Conservation (phyloP, 2,329 filamentous ascomycete genomes). For the Ceratocystiopsis sp. region DNA sequence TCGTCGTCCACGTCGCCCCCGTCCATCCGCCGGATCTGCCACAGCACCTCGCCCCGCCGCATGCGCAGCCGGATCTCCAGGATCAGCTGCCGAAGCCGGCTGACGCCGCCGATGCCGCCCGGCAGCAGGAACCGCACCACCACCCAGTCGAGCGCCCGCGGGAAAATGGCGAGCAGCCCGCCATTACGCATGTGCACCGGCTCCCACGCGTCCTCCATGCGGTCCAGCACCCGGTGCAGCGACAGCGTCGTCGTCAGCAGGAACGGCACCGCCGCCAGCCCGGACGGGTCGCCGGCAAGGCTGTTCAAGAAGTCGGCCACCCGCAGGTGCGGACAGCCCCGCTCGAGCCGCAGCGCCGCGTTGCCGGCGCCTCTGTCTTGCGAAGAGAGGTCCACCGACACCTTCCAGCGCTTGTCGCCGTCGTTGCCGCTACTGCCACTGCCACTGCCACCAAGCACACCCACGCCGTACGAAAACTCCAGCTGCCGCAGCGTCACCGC, state of each 20-base stretch:
- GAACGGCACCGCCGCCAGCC: slow-evolving; percentile 33
- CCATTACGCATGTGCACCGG: slow-evolving; percentile 23
- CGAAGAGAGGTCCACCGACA: slow-evolving; percentile 35
- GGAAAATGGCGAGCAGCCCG: slow-evolving; percentile 32
- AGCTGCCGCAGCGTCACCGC: slow-evolving; percentile 45
- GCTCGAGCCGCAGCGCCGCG: slow-evolving; percentile 37
- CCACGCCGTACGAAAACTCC: slow-evolving; percentile 46
- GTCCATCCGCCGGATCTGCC: slow-evolving; percentile 28
- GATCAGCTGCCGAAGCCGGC: slow-evolving; percentile 21
- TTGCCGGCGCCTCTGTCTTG: slow-evolving; percentile 16
- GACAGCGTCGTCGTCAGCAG: slow-evolving; percentile 46
- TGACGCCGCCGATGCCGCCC: slow-evolving; percentile 7
- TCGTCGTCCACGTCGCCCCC: slow-evolving; percentile 12
- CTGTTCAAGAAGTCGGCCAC: slow-evolving; percentile 40
- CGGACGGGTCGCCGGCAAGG: slow-evolving; percentile 36
- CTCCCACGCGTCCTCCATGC: slow-evolving; percentile 39
- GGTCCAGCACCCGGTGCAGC: slow-evolving; percentile 42
- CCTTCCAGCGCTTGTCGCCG: slow-evolving; percentile 23
- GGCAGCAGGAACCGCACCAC: slow-evolving; percentile 34
- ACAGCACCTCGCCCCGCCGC: slow-evolving; percentile 31
- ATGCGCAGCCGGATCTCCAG: slow-evolving; percentile 35
- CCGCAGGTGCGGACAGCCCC: slow-evolving; percentile 49
- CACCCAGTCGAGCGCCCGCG: slow-evolving; percentile 39
- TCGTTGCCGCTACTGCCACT: not conserved
- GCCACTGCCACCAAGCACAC: not conserved